Conservation (phyloP, 768 basidiomycete species). For the Rhodocollybia butyracea region DNA sequence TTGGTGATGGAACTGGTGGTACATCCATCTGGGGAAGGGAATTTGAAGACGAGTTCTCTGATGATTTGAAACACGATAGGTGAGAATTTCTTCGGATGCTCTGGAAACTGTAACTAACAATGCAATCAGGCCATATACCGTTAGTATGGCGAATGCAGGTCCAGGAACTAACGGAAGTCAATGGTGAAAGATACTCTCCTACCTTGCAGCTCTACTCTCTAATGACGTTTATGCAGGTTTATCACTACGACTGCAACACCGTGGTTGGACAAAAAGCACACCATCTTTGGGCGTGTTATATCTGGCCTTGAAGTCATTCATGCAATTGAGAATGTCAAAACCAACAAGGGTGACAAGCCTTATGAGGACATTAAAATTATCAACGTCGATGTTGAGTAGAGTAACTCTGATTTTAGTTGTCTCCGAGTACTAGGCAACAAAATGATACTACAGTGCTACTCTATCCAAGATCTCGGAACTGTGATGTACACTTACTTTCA, state of each 20-base stretch:
- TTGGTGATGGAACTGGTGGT: constrained; percentile 92
- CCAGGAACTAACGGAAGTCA: constrained; percentile 86
- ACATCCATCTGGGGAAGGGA: constrained; percentile 86
- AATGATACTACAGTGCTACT: constrained; percentile 36
- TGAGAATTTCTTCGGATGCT: constrained; percentile 27
- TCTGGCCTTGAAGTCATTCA: constrained; percentile 90
- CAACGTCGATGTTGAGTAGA: constrained; percentile 70
- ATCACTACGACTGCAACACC: constrained; percentile 94
- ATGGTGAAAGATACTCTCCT: too few species aligned
- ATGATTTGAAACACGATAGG: constrained; percentile 89
- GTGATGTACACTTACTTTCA: constrained; percentile 26
- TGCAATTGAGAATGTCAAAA: constrained; percentile 87
- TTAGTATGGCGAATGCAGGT: constrained; percentile 95
- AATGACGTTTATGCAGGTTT: too few species aligned
- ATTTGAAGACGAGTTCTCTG: constrained; percentile 92
- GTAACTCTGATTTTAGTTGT: not conserved
- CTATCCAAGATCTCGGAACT: constrained; percentile 38
- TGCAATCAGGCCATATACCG: constrained; percentile 75
- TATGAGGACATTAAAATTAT: constrained; percentile 92
- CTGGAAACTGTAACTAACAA: constrained; percentile 1
- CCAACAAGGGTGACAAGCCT: constrained; percentile 82
- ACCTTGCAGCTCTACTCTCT: constrained; percentile 99
- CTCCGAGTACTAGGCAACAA: not conserved
- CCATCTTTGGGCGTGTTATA: constrained; percentile 87
- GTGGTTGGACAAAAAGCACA: constrained; percentile 90